Conservation (phyloP, 176 grass and related monocot genomes). For the Avena atlantica region DNA sequence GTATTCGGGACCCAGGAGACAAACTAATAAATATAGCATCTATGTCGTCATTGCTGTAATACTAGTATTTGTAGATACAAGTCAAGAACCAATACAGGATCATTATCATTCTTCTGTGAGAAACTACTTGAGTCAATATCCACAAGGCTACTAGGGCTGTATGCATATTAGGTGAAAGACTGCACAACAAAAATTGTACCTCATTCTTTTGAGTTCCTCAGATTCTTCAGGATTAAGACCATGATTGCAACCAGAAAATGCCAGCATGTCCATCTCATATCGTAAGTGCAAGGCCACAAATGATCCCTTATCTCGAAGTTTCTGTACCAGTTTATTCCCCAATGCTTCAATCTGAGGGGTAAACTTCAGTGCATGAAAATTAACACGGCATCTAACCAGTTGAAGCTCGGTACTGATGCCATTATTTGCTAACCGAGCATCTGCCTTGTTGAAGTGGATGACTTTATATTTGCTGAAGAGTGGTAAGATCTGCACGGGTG, state of each 20-base stretch:
- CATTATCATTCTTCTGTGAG: background rate
- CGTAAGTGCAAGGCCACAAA: conserved; percentile 95
- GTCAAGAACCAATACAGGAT: conserved; percentile 2
- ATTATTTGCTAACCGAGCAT: conserved; percentile 95
- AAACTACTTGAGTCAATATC: background rate
- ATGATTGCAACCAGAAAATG: conserved; percentile 96
- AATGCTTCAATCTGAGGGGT: conserved; percentile 79
- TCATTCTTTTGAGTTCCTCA: conserved; percentile 90
- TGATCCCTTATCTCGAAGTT: conserved; percentile 62
- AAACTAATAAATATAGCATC: background rate
- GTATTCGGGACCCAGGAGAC: background rate
- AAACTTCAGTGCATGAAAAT: conserved; percentile 87
- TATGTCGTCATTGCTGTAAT: background rate
- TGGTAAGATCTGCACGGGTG: conserved; percentile 77
- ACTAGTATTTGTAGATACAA: background rate
- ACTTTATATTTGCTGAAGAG: conserved; percentile 82
- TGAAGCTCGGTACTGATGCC: conserved; percentile 71
- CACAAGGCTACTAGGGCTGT: conserved; percentile 2
- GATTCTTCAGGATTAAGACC: conserved; percentile 79
- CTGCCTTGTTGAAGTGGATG: conserved; percentile 96
- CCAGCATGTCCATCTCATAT: conserved; percentile 99
- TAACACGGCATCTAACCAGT: conserved; percentile 85
- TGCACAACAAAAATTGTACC: conserved; percentile 40
- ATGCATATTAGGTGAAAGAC: background rate
- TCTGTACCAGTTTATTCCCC: conserved; percentile 69